phyloP scores from a whole-genome alignment of 345 rosid species.

The Eucalyptus regnans region DNA sequence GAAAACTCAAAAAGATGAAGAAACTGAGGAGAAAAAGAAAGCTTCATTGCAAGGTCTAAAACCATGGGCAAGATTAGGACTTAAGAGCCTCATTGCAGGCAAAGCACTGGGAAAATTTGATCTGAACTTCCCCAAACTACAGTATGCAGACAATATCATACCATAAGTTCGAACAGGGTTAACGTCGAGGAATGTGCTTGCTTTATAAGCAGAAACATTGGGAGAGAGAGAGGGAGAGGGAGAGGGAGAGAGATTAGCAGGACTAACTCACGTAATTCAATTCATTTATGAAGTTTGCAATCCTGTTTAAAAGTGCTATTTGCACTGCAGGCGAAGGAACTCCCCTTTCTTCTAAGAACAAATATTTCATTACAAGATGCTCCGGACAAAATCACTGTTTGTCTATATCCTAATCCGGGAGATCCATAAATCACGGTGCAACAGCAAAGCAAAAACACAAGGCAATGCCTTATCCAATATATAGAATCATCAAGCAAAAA shows the following conservation, averaged over 20 bases:
- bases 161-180: neutral
- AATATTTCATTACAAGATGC: neutral
- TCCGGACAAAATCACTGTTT: neutral
- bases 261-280: neutral
- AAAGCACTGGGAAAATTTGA: neutral
- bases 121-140: neutral
- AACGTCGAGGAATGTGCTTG: neutral
- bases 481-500: neutral
- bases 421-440: neutral
- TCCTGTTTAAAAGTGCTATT: neutral
- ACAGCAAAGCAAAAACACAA: neutral
- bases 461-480: neutral
- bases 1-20: neutral
- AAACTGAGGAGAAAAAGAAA: neutral
- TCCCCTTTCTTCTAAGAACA: neutral
- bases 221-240: neutral
- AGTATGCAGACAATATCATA: neutral
- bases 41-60: neutral
- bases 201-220: neutral
- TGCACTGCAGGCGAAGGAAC: neutral
- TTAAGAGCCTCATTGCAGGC: neutral
- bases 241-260: neutral
- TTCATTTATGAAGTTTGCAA: neutral
- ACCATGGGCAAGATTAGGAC: neutral
- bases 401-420: neutral